A percentile compares a stretch with the other conserved stretches of the same genome.
Evolutionary conservation across 192 early-diverging fungal genomes (phyloP).

Genomic region (Backusella mclennaniae): DNA sequence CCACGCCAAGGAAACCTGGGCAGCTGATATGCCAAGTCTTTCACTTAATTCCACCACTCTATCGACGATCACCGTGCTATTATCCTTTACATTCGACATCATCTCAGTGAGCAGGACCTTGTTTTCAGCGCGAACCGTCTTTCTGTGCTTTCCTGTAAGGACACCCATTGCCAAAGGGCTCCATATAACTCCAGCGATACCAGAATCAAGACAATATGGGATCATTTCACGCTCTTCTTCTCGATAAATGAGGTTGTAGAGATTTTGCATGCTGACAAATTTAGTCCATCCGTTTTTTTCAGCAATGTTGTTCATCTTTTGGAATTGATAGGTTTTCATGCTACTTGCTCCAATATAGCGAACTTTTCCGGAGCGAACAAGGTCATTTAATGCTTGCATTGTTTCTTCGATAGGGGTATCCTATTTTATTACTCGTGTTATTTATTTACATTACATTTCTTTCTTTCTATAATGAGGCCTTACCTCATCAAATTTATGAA

Average conservation of each 20-base stretch:
- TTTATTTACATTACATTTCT: neutral
- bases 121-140: neutral
- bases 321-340: slow-evolving; percentile 42
- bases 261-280: slow-evolving; percentile 26
- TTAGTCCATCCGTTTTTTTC: slow-evolving; percentile 38
- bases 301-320: slow-evolving; percentile 35
- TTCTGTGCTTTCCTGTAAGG: slow-evolving; percentile 24
- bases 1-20: slow-evolving; percentile 32
- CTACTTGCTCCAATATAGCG: slow-evolving; percentile 40
- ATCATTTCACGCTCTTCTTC: slow-evolving; percentile 44
- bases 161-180: slow-evolving; percentile 31
- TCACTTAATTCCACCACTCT: slow-evolving; percentile 25
- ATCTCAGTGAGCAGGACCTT: neutral
- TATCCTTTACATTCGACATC: neutral
- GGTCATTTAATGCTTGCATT: slow-evolving; percentile 66
- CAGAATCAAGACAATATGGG: slow-evolving; percentile 31
- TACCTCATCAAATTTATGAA: slow-evolving; percentile 62
- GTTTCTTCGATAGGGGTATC: slow-evolving; percentile 65
- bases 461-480: neutral
- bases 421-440: neutral
- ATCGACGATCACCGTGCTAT: slow-evolving; percentile 13
- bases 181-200: slow-evolving; percentile 30
- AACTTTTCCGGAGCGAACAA: slow-evolving; percentile 62
- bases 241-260: slow-evolving; percentile 39
- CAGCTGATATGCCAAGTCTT: slow-evolving; percentile 15